Conservation (phyloP, 306 rosid species). For the Vigna mungo region DNA sequence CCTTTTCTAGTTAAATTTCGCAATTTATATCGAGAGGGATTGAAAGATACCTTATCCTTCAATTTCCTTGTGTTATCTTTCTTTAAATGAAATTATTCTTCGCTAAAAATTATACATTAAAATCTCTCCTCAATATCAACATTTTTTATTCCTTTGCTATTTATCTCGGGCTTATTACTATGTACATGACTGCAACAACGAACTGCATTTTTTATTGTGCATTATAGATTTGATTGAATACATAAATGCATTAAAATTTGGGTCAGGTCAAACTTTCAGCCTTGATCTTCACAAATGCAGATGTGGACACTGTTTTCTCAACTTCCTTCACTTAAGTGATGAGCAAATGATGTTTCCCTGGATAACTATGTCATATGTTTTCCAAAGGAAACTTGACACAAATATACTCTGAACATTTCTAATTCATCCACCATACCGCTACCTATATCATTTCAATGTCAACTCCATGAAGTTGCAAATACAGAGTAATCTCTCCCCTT, state of each 20-base stretch:
- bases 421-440: too few relatives aligned
- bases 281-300: too few relatives aligned
- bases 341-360: too few relatives aligned
- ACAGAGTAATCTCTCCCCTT: too few relatives aligned
- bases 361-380: too few relatives aligned
- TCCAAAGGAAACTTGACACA: too few relatives aligned
- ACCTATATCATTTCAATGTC: too few relatives aligned
- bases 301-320: too few relatives aligned
- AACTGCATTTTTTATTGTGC: background rate
- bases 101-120: background rate
- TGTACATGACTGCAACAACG: background rate
- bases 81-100: background rate
- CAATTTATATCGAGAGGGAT: constrained; percentile 4
- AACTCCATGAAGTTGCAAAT: too few relatives aligned
- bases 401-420: too few relatives aligned
- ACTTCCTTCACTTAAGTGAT: too few relatives aligned
- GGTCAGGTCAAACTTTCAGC: background rate
- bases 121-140: background rate
- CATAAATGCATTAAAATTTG: background rate
- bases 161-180: background rate
- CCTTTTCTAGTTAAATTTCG: background rate
- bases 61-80: background rate
- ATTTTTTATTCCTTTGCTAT: background rate
- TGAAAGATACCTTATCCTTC: background rate
- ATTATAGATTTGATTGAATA: constrained; percentile 2